A percentile compares a stretch with the other conserved stretches of the same genome.
Conservation (phyloP, 2,329 filamentous ascomycete genomes). For the Raffaelea deltoideospora region DNA sequence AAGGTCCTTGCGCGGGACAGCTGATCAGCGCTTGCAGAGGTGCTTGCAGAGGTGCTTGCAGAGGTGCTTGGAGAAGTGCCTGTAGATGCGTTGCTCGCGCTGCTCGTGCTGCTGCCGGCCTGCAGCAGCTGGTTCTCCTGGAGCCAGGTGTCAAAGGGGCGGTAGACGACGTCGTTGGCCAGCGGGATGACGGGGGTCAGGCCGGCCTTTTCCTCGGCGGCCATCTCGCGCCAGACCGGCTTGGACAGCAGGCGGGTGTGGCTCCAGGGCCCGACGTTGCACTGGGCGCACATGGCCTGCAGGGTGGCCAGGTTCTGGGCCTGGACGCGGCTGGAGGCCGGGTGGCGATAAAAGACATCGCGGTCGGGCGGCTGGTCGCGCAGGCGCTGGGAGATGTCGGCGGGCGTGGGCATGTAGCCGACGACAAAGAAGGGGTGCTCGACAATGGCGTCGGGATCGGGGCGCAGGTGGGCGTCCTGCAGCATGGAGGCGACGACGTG, state of each 20-base stretch:
- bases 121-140: conserved; percentile 31
- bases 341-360: conserved; percentile 40
- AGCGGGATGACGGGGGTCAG: conserved; percentile 49
- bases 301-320: conserved; percentile 35
- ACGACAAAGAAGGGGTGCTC: conserved; percentile 66
- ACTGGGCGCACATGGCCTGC: conserved; percentile 40
- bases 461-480: conserved; percentile 58
- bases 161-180: conserved; percentile 45
- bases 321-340: conserved; percentile 28
- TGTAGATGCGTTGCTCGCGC: neutral
- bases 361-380: conserved; percentile 41
- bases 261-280: conserved; percentile 42
- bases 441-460: conserved; percentile 63
- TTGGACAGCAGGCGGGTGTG: conserved; percentile 30
- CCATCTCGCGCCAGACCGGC: conserved; percentile 50
- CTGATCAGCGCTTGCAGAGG: no score
- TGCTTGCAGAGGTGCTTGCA: neutral
- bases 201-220: conserved; percentile 51
- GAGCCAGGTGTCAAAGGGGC: conserved; percentile 46
- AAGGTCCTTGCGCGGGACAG: no score
- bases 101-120: neutral
- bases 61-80: neutral
- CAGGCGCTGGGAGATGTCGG: conserved; percentile 43
- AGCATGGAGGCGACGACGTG: conserved; percentile 65
- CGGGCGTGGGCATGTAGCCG: conserved; percentile 52